A percentile compares a stretch with the other conserved stretches of the same genome.
These are phyloP conservation scores for Fagopyrum esculentum DNA, from an alignment of 148 eudicot species.

Conservation along the genomic window DNA sequence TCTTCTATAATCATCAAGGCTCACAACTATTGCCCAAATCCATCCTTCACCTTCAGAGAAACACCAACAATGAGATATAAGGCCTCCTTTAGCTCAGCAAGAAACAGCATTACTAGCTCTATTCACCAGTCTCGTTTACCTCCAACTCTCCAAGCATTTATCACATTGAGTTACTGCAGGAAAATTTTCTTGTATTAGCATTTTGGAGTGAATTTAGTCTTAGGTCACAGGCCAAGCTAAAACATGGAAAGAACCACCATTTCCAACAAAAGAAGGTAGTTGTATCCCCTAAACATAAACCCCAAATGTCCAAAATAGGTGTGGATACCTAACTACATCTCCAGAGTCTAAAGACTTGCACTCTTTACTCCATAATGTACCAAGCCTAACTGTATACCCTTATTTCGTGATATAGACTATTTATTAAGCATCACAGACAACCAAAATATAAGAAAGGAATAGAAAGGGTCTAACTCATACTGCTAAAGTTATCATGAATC, in stretches of 20 bases:
- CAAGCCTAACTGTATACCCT: not conserved
- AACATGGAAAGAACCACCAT: not conserved
- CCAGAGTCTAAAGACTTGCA: not conserved
- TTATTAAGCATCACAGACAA: not conserved
- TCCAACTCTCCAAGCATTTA: slow-evolving; percentile 10
- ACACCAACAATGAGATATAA: not conserved
- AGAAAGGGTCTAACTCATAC: not conserved
- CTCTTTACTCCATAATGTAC: not conserved
- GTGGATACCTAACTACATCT: not conserved
- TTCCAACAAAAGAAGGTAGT: not conserved
- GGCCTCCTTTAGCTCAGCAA: slow-evolving; percentile 6
- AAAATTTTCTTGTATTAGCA: slow-evolving; percentile 3
- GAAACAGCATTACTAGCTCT: not conserved
- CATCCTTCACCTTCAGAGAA: slow-evolving; percentile 3
- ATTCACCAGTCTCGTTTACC: slow-evolving; percentile 8
- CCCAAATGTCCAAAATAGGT: not conserved
- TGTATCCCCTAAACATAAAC: not conserved
- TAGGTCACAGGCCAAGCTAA: not conserved
- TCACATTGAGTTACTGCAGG: slow-evolving; percentile 5
- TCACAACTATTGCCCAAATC: not conserved
- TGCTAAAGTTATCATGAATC: not conserved
- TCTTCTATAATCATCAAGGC: slow-evolving; percentile 1
- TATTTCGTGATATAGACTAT: not conserved
- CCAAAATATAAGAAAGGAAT: not conserved
- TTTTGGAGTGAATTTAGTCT: not conserved